phyloP scores from a whole-genome alignment of 2,329 filamentous ascomycete genomes.

The Exophiala aquamarina region DNA sequence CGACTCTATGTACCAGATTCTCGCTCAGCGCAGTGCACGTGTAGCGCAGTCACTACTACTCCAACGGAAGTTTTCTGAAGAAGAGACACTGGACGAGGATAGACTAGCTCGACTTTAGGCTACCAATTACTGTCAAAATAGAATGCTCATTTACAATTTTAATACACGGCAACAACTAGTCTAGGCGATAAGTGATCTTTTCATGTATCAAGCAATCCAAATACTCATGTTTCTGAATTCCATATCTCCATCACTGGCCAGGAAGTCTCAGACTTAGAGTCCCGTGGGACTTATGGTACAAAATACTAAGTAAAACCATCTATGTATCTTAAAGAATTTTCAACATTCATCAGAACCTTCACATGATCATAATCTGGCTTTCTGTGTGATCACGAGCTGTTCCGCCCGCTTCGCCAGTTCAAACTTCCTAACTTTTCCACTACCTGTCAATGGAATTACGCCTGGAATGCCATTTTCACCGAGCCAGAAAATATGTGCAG shows the following conservation, averaged over 20 bases:
- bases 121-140: no score
- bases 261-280: no score
- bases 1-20: conserved; percentile 10
- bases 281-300: no score
- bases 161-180: no score
- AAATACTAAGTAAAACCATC: no score
- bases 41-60: conserved; percentile 10
- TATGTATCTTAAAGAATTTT: no score
- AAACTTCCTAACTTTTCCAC: conserved; percentile 69
- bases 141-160: no score
- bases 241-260: no score
- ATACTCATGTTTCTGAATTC: no score
- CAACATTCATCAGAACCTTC: neutral
- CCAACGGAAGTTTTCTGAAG: conserved; percentile 1
- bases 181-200: no score
- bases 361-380: neutral
- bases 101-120: conserved; percentile 9
- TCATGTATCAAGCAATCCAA: no score
- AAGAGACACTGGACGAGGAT: neutral
- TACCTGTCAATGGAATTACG: conserved; percentile 66
- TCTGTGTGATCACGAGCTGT: conserved; percentile 25
- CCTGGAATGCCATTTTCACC: conserved; percentile 59
- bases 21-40: conserved; percentile 15
- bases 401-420: conserved; percentile 60
- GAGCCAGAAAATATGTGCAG: conserved; percentile 73